Evolutionary conservation across 768 basidiomycete genomes (phyloP).

Genomic region (Pleurotus ostreatus): DNA sequence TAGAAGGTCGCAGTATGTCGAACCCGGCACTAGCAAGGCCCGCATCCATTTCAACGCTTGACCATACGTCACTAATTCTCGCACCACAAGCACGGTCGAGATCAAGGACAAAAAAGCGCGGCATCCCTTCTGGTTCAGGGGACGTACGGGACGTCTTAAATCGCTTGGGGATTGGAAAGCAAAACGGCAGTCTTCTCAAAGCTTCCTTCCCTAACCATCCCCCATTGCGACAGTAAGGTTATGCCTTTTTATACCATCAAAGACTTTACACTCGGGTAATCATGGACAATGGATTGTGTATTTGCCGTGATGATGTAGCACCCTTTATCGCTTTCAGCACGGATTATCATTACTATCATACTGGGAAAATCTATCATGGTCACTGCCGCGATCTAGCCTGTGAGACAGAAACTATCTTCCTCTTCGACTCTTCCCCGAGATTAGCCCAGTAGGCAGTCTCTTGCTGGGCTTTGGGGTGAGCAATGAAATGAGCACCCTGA

Average conservation of each 20-base stretch:
- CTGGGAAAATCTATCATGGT: neutral
- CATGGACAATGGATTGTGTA: no score
- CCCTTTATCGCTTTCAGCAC: no score
- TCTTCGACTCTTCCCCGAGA: conserved; percentile 74
- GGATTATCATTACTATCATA: no score
- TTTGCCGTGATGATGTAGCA: no score
- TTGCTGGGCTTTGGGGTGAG: conserved; percentile 81
- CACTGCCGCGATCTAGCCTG: conserved; percentile 23
- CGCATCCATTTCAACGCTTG: conserved; percentile 74
- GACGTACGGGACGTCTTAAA: conserved; percentile 83
- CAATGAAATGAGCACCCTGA: conserved; percentile 62
- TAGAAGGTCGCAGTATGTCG: conserved; percentile 83
- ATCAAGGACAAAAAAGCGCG: conserved; percentile 45
- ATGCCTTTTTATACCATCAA: no score
- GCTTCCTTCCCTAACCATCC: conserved; percentile 63
- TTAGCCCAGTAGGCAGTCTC: conserved; percentile 88
- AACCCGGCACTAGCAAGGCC: conserved; percentile 66
- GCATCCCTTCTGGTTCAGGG: conserved; percentile 45
- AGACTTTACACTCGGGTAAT: no score
- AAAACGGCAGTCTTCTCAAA: conserved; percentile 56
- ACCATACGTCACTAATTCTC: conserved; percentile 54
- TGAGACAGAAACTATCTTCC: conserved; percentile 47
- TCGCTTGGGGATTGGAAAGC: conserved; percentile 79
- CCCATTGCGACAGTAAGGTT: conserved; percentile 31
- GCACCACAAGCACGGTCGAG: conserved; percentile 53